Evolutionary conservation across 768 basidiomycete genomes (phyloP).

Genomic region (Daedaleopsis nitida): DNA sequence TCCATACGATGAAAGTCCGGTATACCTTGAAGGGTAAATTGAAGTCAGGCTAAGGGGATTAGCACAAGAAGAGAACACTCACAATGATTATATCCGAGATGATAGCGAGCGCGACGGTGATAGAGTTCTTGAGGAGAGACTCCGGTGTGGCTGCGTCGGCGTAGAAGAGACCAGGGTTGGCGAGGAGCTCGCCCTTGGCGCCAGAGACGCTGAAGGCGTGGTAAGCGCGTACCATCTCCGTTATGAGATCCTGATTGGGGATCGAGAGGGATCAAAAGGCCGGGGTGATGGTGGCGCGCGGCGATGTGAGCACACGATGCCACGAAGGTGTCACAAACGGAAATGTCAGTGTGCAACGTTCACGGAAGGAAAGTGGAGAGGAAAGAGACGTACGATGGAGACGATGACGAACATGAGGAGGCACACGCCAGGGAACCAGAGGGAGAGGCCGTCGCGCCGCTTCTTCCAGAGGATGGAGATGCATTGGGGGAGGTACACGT

Average conservation of each 20-base stretch:
- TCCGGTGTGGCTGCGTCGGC: constrained; percentile 1
- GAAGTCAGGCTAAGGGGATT: too few species aligned
- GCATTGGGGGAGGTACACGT: constrained; percentile 3
- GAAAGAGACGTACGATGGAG: not conserved
- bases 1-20: constrained; percentile 11
- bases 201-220: not conserved
- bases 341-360: too few species aligned
- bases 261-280: too few species aligned
- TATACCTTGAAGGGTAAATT: constrained; percentile 1
- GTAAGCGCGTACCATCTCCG: constrained; percentile 7
- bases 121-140: constrained; percentile 7
- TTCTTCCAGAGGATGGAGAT: constrained; percentile 5
- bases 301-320: too few species aligned
- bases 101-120: constrained; percentile 5
- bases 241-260: not conserved
- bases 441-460: not conserved
- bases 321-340: too few species aligned
- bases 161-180: constrained; percentile 5
- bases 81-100: constrained; percentile 6
- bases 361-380: not conserved
- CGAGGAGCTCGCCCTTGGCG: not conserved
- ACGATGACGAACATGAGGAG: constrained; percentile 1
- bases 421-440: constrained; percentile 2
- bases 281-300: too few species aligned
- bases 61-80: not conserved